A percentile compares a stretch with the other conserved stretches of the same genome.
phyloP scores from a whole-genome alignment of 148 eudicot species.

The Fagopyrum esculentum region DNA sequence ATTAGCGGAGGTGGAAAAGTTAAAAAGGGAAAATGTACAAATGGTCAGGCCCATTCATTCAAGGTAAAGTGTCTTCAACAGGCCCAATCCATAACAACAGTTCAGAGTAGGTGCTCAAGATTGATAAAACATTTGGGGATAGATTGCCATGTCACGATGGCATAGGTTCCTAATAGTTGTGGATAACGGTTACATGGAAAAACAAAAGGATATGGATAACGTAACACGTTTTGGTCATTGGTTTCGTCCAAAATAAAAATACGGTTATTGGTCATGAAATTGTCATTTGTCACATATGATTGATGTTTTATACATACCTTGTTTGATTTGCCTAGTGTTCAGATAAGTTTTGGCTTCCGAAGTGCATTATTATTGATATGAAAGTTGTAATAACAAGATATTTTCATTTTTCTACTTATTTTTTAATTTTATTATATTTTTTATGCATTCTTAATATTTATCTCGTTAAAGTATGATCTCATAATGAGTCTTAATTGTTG shows the following conservation, averaged over 20 bases:
- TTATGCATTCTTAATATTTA: too few relatives aligned
- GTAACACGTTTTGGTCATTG: background rate
- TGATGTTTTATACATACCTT: too few relatives aligned
- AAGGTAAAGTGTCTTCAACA: background rate
- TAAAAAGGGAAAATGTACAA: too few relatives aligned
- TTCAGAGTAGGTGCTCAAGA: too few relatives aligned
- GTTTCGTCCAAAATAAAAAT: background rate
- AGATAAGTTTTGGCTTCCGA: background rate
- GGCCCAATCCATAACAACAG: background rate
- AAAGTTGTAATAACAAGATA: background rate
- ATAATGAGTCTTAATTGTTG: too few relatives aligned
- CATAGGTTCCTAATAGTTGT: background rate
- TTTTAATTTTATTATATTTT: too few relatives aligned
- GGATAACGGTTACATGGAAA: background rate
- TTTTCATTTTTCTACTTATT: too few relatives aligned
- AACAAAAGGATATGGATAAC: background rate
- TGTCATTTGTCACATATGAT: background rate
- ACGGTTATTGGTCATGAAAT: background rate
- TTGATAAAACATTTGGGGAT: background rate
- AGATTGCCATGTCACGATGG: slow-evolving; percentile 8
- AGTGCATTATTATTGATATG: background rate
- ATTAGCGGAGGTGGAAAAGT: too few relatives aligned
- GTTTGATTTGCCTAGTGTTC: background rate
- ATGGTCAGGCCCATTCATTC: background rate
- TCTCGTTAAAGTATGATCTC: too few relatives aligned